These are phyloP conservation scores for Lignosus rhinocerotis DNA, from an alignment of 1,284 basidiomycete species.

Conservation along the genomic window DNA sequence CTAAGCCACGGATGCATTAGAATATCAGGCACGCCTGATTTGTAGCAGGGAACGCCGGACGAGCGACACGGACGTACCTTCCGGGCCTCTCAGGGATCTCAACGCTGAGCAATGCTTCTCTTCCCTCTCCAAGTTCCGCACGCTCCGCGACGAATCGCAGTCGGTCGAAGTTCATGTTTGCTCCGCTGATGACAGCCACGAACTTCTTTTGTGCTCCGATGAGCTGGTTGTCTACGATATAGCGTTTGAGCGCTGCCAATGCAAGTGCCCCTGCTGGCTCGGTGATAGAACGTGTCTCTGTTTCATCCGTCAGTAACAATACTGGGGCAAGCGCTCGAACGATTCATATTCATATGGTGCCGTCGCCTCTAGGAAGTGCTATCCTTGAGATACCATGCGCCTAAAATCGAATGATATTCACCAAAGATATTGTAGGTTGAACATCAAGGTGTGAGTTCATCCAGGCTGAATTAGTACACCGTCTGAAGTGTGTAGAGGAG, in stretches of 20 bases:
- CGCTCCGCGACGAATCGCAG: slow-evolving; percentile 97
- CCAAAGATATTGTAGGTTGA: no score
- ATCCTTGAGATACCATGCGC: no score
- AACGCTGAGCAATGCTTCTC: slow-evolving; percentile 91
- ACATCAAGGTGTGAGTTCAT: no score
- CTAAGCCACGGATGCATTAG: slow-evolving; percentile 42
- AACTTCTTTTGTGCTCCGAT: slow-evolving; percentile 84
- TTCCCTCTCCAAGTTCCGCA: slow-evolving; percentile 94
- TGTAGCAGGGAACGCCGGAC: not conserved
- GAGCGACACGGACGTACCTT: slow-evolving; percentile 53
- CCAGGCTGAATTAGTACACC: no score
- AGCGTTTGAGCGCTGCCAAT: slow-evolving; percentile 89
- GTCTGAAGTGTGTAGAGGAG: no score
- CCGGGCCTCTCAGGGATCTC: slow-evolving; percentile 92
- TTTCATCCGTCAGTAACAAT: slow-evolving; percentile 1
- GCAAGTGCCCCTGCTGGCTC: slow-evolving; percentile 97
- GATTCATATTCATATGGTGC: no score
- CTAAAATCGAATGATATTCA: no score
- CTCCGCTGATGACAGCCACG: slow-evolving; percentile 91
- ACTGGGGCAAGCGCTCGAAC: not conserved
- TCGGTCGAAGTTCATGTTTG: slow-evolving; percentile 99
- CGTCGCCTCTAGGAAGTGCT: no score
- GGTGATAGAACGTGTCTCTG: slow-evolving; percentile 92
- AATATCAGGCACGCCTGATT: not conserved
- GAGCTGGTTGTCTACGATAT: slow-evolving; percentile 83